Percentiles rank a stretch among this genome's conserved stretches.
Evolutionary conservation across 2,329 filamentous ascomycete species (phyloP).

Genomic region (Aureobasidium leucospermi): DNA sequence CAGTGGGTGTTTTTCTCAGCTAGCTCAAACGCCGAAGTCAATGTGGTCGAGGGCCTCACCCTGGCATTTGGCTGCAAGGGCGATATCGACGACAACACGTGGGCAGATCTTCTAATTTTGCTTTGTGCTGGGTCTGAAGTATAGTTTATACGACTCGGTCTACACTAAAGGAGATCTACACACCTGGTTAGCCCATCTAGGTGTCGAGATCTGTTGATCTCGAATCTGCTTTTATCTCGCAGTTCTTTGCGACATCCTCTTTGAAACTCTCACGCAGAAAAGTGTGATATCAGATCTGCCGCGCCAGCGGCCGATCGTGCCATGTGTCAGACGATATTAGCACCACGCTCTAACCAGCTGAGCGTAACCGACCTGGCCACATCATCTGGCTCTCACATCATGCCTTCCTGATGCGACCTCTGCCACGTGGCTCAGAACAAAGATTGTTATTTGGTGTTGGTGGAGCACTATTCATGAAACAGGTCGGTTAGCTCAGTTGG

Average conservation of each 20-base stretch:
- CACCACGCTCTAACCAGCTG: conserved; percentile 22
- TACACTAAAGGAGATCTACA: too few species aligned
- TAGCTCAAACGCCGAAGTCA: not conserved
- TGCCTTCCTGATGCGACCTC: too few species aligned
- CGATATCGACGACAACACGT: not conserved
- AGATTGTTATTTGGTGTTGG: not conserved
- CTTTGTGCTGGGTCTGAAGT: too few species aligned
- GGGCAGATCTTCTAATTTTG: accelerated
- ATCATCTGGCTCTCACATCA: not conserved
- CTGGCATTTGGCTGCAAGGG: not conserved
- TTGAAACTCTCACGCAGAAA: too few species aligned
- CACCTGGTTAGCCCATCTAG: too few species aligned
- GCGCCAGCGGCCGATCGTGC: conserved; percentile 12
- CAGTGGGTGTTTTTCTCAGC: too few species aligned
- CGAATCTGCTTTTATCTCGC: too few species aligned
- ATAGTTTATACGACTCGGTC: too few species aligned
- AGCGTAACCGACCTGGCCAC: conserved; percentile 1
- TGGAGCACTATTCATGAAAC: not conserved
- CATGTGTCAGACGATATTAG: conserved; percentile 15
- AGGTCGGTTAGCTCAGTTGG: conserved; percentile 19
- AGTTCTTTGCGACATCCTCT: too few species aligned
- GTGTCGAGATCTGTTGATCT: too few species aligned
- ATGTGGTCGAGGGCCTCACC: not conserved
- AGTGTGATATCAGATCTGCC: too few species aligned
- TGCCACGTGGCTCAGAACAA: too few species aligned